Conservation (phyloP, 2,329 filamentous ascomycete species). For the Xylariaceae sp. region DNA sequence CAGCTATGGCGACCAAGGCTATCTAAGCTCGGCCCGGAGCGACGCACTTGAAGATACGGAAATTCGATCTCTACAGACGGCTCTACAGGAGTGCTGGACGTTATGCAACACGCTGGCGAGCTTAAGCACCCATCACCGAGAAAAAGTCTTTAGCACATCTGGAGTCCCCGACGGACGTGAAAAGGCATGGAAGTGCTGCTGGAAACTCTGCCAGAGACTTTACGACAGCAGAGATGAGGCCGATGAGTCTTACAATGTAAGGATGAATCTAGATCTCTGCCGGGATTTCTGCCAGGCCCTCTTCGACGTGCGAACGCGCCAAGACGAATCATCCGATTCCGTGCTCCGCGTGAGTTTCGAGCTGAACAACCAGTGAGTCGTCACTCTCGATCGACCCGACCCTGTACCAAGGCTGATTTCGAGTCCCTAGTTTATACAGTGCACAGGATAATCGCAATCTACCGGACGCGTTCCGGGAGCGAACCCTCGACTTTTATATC, state of each 20-base stretch:
- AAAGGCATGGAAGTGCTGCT: conserved; percentile 88
- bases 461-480: conserved; percentile 80
- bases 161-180: conserved; percentile 74
- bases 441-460: conserved; percentile 74
- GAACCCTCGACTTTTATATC: conserved; percentile 90
- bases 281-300: conserved; percentile 87
- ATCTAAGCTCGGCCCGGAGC: conserved; percentile 38
- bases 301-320: conserved; percentile 76
- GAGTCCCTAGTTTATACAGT: conserved; percentile 63
- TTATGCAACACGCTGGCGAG: conserved; percentile 85
- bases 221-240: conserved; percentile 76
- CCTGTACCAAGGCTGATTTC: conserved; percentile 2
- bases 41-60: conserved; percentile 48
- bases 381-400: not conserved
- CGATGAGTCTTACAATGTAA: conserved; percentile 59
- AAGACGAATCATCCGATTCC: conserved; percentile 76
- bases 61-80: conserved; percentile 63
- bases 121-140: conserved; percentile 76
- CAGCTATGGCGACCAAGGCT: conserved; percentile 48
- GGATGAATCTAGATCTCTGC: conserved; percentile 76
- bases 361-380: conserved; percentile 77
- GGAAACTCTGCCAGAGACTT: conserved; percentile 84
- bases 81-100: conserved; percentile 86
- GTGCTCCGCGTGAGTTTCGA: conserved; percentile 90
- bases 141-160: conserved; percentile 70